phyloP scores from a whole-genome alignment of 768 basidiomycete species.

The Exidia glandulosa region DNA sequence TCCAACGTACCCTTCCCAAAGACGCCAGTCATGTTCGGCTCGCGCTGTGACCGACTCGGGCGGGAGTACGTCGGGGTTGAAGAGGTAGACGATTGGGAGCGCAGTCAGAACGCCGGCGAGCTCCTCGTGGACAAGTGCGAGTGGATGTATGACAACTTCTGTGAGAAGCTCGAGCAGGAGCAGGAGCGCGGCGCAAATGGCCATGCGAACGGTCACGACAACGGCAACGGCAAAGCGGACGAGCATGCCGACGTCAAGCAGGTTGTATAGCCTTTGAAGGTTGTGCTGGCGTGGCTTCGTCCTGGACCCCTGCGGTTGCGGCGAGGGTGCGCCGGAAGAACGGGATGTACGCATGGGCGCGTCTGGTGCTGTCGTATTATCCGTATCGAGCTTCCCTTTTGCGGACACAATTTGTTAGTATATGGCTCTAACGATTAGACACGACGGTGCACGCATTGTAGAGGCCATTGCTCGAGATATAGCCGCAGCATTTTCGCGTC shows the following conservation, averaged over 20 bases:
- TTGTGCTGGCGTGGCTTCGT: neutral
- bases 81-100: constrained; percentile 40
- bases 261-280: neutral
- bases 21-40: constrained; percentile 38
- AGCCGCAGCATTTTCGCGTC: constrained; percentile 84
- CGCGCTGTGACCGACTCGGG: constrained; percentile 50
- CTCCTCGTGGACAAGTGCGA: constrained; percentile 48
- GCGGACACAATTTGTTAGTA: neutral
- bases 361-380: neutral
- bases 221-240: neutral
- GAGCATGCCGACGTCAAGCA: neutral
- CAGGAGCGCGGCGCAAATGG: neutral
- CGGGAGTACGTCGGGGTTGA: constrained; percentile 36
- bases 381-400: neutral
- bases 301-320: constrained; percentile 10
- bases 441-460: constrained; percentile 78
- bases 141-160: constrained; percentile 31
- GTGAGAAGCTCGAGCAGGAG: neutral
- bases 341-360: constrained; percentile 2
- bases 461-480: constrained; percentile 94
- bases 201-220: neutral
- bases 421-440: neutral
- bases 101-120: constrained; percentile 34
- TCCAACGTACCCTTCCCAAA: constrained; percentile 31
- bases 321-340: neutral